Evolutionary conservation across 163 green algal genomes (phyloP).

Genomic region (Scenedesmus sp.): DNA sequence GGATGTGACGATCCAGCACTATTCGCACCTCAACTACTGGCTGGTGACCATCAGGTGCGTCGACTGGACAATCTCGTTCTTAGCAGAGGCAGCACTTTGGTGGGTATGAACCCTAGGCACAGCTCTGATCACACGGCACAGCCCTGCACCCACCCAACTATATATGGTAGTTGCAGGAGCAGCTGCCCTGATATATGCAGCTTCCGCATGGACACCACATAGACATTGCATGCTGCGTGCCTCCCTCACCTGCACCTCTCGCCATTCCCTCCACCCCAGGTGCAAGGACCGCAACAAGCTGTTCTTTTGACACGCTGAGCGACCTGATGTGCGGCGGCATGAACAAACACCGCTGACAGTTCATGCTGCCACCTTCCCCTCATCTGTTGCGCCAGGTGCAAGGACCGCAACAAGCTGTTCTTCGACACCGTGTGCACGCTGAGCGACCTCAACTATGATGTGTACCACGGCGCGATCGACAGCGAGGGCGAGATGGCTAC

Average conservation of each 20-base stretch:
- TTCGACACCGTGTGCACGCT: constrained; percentile 97
- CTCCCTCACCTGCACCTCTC: too few relatives aligned
- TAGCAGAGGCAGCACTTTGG: too few relatives aligned
- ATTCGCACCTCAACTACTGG: constrained; percentile 87
- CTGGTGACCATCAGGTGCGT: constrained; percentile 80
- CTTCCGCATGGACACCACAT: too few relatives aligned
- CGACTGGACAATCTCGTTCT: not conserved
- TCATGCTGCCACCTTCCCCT: not conserved
- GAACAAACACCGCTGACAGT: not conserved
- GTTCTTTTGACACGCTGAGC: too few relatives aligned
- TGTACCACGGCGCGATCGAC: constrained; percentile 97
- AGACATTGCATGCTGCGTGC: too few relatives aligned
- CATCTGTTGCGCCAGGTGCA: constrained; percentile 46
- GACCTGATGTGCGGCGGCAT: not conserved
- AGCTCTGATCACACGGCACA: too few relatives aligned
- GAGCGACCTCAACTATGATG: constrained; percentile 95
- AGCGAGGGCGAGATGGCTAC: constrained; percentile 62
- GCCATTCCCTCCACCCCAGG: too few relatives aligned
- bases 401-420: constrained; percentile 96
- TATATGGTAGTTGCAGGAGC: too few relatives aligned
- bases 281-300: too few relatives aligned
- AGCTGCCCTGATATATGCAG: too few relatives aligned
- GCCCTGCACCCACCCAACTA: too few relatives aligned
- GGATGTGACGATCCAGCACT: constrained; percentile 81
- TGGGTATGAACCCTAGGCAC: not conserved